Evolutionary conservation across 176 grass and related monocot species (phyloP), one percentile per base, ranked within the genome.

Genomic region (Pharus latifolius): DNA sequence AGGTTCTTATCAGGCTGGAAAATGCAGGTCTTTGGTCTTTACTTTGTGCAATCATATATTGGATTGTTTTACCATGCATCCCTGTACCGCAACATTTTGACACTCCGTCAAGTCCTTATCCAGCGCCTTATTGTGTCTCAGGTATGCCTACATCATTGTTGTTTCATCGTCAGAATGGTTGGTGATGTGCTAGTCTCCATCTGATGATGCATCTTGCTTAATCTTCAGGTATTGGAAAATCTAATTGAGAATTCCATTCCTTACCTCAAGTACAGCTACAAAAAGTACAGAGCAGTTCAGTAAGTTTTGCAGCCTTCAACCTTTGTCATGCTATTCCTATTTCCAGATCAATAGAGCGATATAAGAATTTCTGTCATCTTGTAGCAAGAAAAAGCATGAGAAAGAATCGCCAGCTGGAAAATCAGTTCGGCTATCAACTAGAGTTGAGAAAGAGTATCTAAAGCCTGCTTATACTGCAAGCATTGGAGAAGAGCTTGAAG

Each of bases 1-100:
- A 27, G 42, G 16, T 17, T 58, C 77, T 86, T 16, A 70, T 74
- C 48, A 24, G 12, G 35, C 62, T 72, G 49, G 7, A 26, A 69
- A 37, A 65, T 68, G 65, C 82, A 99, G 90, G 90, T 94, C 16
- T 99, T 99, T 65, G 95, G 90, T 17, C 95, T 99, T 78, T 99
- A 99, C 67, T 99, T 99, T 54, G 79, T 94, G 95, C 95, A 94
- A 46, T 99, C 95, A 77, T 99, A 99, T 83, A 99, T 99, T 78
- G 95, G 95, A 18, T 35, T 99, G 31, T 99, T 99, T 80, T 99
- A 99, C 61, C 95, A 99, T 69, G 90, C 87, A 51, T 79, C 86
- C 31, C 72, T 84, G 38, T 81, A 94, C 59, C 87, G 90, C 10
- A 87, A 94, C 80, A 74, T 99, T 67, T 41, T 86, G 61, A 78